Evolutionary conservation across 2,329 filamentous ascomycete species (phyloP).

Genomic region (Aspergillus sp.): DNA sequence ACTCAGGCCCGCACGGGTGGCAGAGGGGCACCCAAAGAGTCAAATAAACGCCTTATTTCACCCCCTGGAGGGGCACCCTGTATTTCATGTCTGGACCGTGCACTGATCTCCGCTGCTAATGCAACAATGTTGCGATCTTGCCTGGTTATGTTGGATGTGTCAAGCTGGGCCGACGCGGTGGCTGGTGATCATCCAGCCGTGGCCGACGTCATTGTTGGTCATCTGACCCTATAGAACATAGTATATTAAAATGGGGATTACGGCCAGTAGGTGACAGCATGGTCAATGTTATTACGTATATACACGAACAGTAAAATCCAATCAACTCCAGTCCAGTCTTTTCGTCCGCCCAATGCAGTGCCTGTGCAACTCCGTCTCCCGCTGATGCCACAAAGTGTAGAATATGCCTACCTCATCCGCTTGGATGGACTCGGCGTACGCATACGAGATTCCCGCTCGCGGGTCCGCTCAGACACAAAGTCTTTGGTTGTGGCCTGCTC

Average conservation of each 20-base stretch:
- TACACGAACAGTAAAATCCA: background rate
- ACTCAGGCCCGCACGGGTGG: background rate
- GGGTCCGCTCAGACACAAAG: slow-evolving; percentile 35
- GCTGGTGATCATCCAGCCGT: background rate
- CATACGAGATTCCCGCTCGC: slow-evolving; percentile 33
- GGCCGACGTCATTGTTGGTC: background rate
- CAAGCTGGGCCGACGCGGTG: background rate
- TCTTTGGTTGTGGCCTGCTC: slow-evolving; percentile 33
- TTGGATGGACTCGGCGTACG: slow-evolving; percentile 44
- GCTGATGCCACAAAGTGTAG: background rate
- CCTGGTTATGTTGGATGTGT: background rate
- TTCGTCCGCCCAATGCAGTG: background rate
- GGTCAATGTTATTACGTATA: background rate
- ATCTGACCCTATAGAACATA: background rate
- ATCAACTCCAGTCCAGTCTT: background rate
- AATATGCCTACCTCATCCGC: slow-evolving; percentile 12
- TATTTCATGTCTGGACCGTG: too few species aligned
- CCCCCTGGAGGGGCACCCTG: too few species aligned
- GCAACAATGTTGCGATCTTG: background rate
- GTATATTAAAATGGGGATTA: background rate
- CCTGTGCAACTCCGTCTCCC: background rate
- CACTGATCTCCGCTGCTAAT: too few species aligned
- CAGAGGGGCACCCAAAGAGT: too few species aligned
- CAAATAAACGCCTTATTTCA: too few species aligned
- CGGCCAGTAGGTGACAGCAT: background rate